Conservation (phyloP, 192 early-diverging fungal species). For the Podochytrium sp. region DNA sequence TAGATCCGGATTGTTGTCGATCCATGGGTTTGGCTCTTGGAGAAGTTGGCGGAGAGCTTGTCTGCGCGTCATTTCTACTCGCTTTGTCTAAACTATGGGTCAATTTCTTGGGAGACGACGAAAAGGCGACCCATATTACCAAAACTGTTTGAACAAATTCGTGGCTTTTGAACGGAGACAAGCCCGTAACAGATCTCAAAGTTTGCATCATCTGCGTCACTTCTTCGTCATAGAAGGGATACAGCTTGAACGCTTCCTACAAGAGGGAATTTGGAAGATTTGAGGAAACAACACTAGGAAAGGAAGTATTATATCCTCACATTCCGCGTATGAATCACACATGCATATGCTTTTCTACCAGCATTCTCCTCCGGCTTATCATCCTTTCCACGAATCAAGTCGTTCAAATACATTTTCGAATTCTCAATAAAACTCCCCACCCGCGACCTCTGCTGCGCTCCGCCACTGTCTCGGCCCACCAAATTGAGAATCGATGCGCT, state of each 20-base stretch:
- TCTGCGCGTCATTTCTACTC: conserved; percentile 24
- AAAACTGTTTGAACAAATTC: conserved; percentile 39
- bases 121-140: conserved; percentile 19
- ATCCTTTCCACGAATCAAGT: not conserved
- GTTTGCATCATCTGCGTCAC: conserved; percentile 20
- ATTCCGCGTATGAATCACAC: conserved; percentile 13
- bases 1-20: conserved; percentile 32
- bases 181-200: conserved; percentile 16
- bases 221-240: conserved; percentile 42
- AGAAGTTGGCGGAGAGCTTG: conserved; percentile 33
- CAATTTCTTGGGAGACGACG: not conserved
- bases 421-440: not conserved
- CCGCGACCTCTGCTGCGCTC: not conserved
- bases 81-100: conserved; percentile 24
- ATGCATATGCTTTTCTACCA: not conserved
- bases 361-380: not conserved
- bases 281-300: not conserved
- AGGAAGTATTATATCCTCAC: not conserved
- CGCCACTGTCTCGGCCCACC: not conserved
- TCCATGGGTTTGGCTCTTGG: conserved; percentile 36
- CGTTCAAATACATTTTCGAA: not conserved
- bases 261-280: not conserved
- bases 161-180: conserved; percentile 28
- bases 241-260: conserved; percentile 45
- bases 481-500: not conserved